Base-by-base conservation (phyloP, 148 eudicot genomes). In the Nepenthes gracilis region DNA sequence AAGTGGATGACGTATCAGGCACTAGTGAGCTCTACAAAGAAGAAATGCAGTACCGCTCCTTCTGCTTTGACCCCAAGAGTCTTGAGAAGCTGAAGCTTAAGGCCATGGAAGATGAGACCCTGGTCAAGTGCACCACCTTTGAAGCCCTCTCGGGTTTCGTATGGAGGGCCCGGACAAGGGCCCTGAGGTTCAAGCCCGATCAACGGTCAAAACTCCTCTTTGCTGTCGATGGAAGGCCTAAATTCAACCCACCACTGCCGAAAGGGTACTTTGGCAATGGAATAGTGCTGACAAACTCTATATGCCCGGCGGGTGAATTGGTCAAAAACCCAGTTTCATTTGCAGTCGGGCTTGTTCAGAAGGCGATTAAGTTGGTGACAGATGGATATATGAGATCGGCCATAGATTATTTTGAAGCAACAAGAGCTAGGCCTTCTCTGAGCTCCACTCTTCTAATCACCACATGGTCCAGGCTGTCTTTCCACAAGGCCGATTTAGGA, bases 191-290 rank as follows among this genome's bases (percentile, higher is more conserved):
- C 74, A 59, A 61, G 49, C 66, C 74, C 1, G 66, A 73, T 57
- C 86, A 81, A 60, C 74, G 62, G 14, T 78, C 83, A 2, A 81
- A 78, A 43, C 77, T 81, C 5, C 76, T 78, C 11, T 78, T 81
- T 36, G 86, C 86, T 2, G 83, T 79, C 7, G 83, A 81, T 64
- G 86, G 86, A 2, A 64, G 86, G 47, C 34, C 80, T 9, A 78
- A 71, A 12, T 71, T 78, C 38, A 45, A 47, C 45, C 86, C 86
- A 10, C 72, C 76, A 1, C 32, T 81, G 35, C 86, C 86, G 37
- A 60, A 60, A 38, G 83, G 83, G 0, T 82, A 82, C 23, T 82
- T 76, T 55, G 86, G 86, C 1, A 82, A 82, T 58, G 83, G 82
- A 5, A 78, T 78, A 7, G 80, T 78, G n/a, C 64, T 79, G 1